phyloP scores from a whole-genome alignment of 1,284 basidiomycete species.

The Pseudozyma flocculosa region DNA sequence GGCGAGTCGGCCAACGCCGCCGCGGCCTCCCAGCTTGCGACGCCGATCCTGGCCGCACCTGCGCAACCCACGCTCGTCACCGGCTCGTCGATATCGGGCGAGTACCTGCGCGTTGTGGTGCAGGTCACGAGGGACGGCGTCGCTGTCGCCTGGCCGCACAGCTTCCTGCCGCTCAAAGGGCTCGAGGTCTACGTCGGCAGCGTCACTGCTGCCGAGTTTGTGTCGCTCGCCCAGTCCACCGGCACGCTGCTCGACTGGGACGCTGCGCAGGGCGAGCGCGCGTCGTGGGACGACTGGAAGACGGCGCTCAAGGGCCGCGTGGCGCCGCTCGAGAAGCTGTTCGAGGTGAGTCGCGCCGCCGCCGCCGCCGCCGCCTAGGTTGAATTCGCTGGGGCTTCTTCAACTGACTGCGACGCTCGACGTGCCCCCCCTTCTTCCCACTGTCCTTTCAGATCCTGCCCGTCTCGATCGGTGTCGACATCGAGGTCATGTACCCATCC shows the following conservation, averaged over 20 bases:
- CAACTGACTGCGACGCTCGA: too few relatives aligned
- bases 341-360: conserved; percentile 23
- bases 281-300: conserved; percentile 43
- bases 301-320: conserved; percentile 26
- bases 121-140: conserved; percentile 89
- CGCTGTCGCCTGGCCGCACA: conserved; percentile 76
- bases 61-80: conserved; percentile 64
- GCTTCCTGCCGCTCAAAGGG: conserved; percentile 69
- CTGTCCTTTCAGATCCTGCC: conserved; percentile 41
- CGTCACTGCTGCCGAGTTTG: conserved; percentile 78
- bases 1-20: not conserved
- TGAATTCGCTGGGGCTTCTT: too few relatives aligned
- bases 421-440: too few relatives aligned
- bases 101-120: conserved; percentile 79
- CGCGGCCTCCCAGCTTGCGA: not conserved
- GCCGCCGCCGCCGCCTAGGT: too few relatives aligned
- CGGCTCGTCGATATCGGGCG: conserved; percentile 81
- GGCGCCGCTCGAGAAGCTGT: conserved; percentile 43
- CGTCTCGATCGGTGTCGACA: conserved; percentile 44
- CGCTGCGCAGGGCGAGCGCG: conserved; percentile 10
- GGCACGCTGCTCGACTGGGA: conserved; percentile 24
- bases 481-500: conserved; percentile 53
- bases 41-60: conserved; percentile 1
- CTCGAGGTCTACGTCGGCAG: conserved; percentile 81
- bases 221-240: conserved; percentile 64